Conservation (phyloP, 768 basidiomycete genomes). For the Collybia mongolica region DNA sequence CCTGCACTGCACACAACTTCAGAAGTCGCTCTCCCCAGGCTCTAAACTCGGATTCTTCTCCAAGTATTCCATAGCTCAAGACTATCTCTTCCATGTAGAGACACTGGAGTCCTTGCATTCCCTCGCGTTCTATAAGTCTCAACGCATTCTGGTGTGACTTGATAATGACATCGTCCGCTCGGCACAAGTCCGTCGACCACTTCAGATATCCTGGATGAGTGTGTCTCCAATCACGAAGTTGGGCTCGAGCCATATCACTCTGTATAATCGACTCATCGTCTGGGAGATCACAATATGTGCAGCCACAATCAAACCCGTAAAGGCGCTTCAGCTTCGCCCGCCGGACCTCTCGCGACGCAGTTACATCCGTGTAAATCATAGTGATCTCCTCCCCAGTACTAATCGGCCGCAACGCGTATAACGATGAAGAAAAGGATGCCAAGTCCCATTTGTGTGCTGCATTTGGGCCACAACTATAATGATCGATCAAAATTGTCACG, state of each 20-base stretch:
- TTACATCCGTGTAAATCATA: constrained; percentile 43
- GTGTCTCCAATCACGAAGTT: constrained; percentile 32
- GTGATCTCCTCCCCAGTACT: constrained; percentile 39
- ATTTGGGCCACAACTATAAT: constrained; percentile 41
- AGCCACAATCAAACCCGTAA: constrained; percentile 42
- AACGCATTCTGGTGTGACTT: constrained; percentile 36
- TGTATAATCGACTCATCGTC: constrained; percentile 2
- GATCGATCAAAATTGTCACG: background rate
- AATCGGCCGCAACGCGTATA: constrained; percentile 41
- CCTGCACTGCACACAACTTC: constrained; percentile 20
- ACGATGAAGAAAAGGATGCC: constrained; percentile 31
- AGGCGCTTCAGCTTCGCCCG: constrained; percentile 30
- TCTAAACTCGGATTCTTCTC: constrained; percentile 31
- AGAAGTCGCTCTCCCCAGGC: constrained; percentile 34
- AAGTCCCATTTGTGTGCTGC: constrained; percentile 41
- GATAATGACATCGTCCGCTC: constrained; percentile 38
- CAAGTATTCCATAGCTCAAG: constrained; percentile 38
- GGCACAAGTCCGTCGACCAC: constrained; percentile 41
- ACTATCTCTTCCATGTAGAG: constrained; percentile 43
- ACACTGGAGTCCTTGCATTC: constrained; percentile 37
- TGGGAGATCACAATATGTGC: constrained; percentile 32
- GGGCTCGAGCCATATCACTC: constrained; percentile 31
- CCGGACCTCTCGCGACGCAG: constrained; percentile 31
- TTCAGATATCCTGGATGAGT: constrained; percentile 36
- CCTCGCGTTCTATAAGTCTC: constrained; percentile 37